phyloP scores from a whole-genome alignment of 2,329 filamentous ascomycete genomes.

The Chaetomium olivaceum region DNA sequence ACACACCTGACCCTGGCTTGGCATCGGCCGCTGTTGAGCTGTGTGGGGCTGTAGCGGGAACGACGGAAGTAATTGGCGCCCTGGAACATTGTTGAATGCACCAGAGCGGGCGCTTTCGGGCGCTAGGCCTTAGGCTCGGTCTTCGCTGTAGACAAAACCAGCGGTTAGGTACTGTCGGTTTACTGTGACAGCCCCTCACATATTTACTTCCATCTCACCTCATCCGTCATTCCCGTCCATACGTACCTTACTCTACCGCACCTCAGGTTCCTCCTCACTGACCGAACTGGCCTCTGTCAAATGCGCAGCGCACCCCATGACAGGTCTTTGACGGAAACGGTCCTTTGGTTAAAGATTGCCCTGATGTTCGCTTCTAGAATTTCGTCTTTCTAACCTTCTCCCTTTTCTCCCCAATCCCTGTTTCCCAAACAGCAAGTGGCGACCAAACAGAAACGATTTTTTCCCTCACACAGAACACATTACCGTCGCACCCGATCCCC shows the following conservation, averaged over 20 bases:
- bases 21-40: background rate
- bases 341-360: background rate
- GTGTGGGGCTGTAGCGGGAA: slow-evolving; percentile 18
- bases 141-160: background rate
- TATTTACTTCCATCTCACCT: background rate
- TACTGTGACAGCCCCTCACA: background rate
- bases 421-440: slow-evolving; percentile 5
- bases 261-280: too few species aligned
- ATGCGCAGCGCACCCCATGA: background rate
- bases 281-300: background rate
- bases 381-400: background rate
- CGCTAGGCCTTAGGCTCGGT: slow-evolving; percentile 8
- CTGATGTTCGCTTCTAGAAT: background rate
- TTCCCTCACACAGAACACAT: background rate
- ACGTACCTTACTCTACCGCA: too few species aligned
- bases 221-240: background rate
- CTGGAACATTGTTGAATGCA: background rate
- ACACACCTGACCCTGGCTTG: background rate
- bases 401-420: background rate
- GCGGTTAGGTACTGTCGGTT: background rate
- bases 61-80: slow-evolving; percentile 21
- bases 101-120: slow-evolving; percentile 21
- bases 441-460: slow-evolving; percentile 4
- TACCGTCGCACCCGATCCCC: background rate
- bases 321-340: background rate